phyloP scores from a whole-genome alignment of 345 rosid genomes.

The Geranium rotundifolium region DNA sequence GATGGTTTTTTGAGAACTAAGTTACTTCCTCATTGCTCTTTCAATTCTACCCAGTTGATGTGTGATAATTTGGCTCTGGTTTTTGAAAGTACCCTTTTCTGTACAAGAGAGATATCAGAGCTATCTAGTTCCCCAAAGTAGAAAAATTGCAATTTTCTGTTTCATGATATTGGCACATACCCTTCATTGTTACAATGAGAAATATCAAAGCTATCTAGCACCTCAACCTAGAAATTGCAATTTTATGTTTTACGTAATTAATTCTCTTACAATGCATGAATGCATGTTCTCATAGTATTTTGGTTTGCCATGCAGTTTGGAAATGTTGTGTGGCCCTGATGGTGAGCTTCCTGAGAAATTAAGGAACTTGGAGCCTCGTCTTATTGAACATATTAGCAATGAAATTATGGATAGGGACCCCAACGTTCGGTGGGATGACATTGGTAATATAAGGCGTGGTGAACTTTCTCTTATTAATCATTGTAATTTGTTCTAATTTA shows the following conservation, averaged over 20 bases:
- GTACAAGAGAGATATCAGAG: no score
- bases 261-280: neutral
- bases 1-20: neutral
- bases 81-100: no score
- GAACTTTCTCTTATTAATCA: constrained; percentile 4
- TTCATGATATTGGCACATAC: no score
- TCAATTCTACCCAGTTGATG: neutral
- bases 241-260: no score
- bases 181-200: no score
- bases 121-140: no score
- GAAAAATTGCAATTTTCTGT: no score
- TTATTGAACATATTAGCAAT: constrained; percentile 92
- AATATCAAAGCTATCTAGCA: no score
- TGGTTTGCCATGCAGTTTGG: constrained; percentile 42
- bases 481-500: constrained; percentile 12
- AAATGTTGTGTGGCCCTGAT: constrained; percentile 90
- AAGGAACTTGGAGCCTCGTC: constrained; percentile 91
- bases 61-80: neutral
- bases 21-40: neutral
- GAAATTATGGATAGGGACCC: constrained; percentile 98
- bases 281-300: constrained; percentile 1
- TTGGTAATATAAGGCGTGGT: constrained; percentile 43
- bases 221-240: no score
- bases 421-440: constrained; percentile 92
- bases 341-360: constrained; percentile 95